Conservation (phyloP, 2,329 filamentous ascomycete species). For the Gaeumannomyces sp. region DNA sequence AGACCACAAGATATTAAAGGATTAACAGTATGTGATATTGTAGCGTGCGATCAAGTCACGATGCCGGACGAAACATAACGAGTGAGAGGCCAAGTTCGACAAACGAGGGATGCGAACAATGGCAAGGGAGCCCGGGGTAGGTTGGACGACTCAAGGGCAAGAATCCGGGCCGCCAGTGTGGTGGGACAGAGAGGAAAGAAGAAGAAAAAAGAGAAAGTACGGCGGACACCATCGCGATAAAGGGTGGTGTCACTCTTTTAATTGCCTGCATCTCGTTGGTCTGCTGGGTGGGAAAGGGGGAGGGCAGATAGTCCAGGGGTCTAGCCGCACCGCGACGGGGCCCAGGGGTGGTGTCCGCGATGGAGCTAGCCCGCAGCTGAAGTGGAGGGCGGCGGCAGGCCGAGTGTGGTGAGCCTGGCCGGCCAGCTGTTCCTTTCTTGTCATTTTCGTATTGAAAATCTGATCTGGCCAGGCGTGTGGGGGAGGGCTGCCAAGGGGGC, state of each 20-base stretch:
- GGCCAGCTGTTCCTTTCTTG: neutral
- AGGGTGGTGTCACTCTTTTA: neutral
- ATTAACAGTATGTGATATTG: neutral
- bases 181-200: neutral
- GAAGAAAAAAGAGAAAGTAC: neutral
- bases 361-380: neutral
- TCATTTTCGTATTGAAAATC: slow-evolving; percentile 5
- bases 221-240: neutral
- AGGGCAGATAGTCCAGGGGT: no score
- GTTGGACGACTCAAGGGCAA: neutral
- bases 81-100: slow-evolving; percentile 5
- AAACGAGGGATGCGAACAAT: slow-evolving; percentile 6
- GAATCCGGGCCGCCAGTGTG: neutral
- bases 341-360: neutral
- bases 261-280: neutral
- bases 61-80: neutral
- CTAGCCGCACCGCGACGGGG: neutral
- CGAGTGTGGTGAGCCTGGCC: neutral
- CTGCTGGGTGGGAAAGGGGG: neutral
- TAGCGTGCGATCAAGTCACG: neutral
- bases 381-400: neutral
- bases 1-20: neutral
- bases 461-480: neutral
- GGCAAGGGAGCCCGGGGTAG: neutral
- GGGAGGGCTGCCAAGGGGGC: neutral